phyloP scores from a whole-genome alignment of 1,284 basidiomycete genomes.

The Cutaneotrichosporon cyanovorans region DNA sequence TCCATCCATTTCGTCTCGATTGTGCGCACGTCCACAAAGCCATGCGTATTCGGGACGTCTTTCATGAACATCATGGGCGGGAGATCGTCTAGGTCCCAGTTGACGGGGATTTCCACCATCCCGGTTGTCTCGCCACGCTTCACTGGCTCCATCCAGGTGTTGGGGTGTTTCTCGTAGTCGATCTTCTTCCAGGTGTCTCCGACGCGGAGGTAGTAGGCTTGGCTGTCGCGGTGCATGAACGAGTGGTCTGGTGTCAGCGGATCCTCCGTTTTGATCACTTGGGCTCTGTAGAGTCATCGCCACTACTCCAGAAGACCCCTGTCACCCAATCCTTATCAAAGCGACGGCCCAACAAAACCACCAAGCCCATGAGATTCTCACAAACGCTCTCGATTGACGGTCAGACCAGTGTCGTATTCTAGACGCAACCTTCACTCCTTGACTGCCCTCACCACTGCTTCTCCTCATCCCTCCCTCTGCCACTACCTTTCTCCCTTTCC shows the following conservation, averaged over 20 bases:
- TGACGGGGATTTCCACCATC: slow-evolving; percentile 63
- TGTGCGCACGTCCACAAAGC: slow-evolving; percentile 62
- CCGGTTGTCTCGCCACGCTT: slow-evolving; percentile 59
- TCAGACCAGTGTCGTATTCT: too few species aligned
- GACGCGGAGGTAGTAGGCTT: slow-evolving; percentile 64
- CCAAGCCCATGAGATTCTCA: too few species aligned
- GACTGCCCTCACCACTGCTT: too few species aligned
- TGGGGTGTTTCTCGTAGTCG: slow-evolving; percentile 56
- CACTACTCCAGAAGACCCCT: too few species aligned
- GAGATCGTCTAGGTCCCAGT: slow-evolving; percentile 58
- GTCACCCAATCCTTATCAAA: too few species aligned
- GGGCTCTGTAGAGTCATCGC: too few species aligned
- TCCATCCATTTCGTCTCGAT: slow-evolving; percentile 72
- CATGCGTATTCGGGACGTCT: slow-evolving; percentile 58
- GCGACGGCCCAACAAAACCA: too few species aligned
- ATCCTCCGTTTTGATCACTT: too few species aligned
- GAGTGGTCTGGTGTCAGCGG: slow-evolving; percentile 58
- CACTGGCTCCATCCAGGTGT: slow-evolving; percentile 69
- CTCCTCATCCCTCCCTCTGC: too few species aligned
- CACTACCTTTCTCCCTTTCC: too few species aligned
- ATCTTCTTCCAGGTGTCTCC: slow-evolving; percentile 69
- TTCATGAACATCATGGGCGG: slow-evolving; percentile 72
- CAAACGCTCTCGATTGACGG: too few species aligned
- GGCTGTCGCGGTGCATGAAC: slow-evolving; percentile 52
- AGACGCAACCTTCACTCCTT: too few species aligned